Conservation (phyloP, 768 basidiomycete genomes). For the Auriscalpium vulgare region DNA sequence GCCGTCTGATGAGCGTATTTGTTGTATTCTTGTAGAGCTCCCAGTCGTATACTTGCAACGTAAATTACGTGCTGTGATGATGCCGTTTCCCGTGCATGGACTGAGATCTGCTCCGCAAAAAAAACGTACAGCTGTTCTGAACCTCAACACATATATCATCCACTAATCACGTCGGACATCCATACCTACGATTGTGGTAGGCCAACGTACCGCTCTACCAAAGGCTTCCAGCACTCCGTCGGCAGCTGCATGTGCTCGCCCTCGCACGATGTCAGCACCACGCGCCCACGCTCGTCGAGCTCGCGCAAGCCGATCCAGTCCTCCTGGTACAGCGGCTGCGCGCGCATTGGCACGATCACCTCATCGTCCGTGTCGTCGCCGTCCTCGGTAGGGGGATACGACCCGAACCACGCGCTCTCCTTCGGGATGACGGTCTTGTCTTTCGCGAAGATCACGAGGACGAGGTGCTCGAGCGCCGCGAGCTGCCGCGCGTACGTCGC, state of each 20-base stretch:
- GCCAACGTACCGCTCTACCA: conserved; percentile 24
- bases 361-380: conserved; percentile 19
- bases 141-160: too few relatives aligned
- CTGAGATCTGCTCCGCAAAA: too few relatives aligned
- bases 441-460: conserved; percentile 65
- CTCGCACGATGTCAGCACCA: conserved; percentile 55
- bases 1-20: too few relatives aligned
- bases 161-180: too few relatives aligned
- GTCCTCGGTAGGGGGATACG: conserved; percentile 40
- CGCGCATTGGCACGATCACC: conserved; percentile 59
- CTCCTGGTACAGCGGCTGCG: conserved; percentile 64
- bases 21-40: too few relatives aligned
- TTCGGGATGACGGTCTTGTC: conserved; percentile 79
- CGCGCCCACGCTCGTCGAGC: conserved; percentile 58
- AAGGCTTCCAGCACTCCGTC: conserved; percentile 24
- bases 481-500: conserved; percentile 53
- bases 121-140: too few relatives aligned
- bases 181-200: too few relatives aligned
- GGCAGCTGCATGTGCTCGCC: conserved; percentile 72
- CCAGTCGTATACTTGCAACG: too few relatives aligned
- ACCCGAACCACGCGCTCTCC: conserved; percentile 83
- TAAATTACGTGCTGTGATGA: too few relatives aligned
- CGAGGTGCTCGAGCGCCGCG: conserved; percentile 51
- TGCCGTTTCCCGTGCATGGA: too few relatives aligned
- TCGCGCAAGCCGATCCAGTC: conserved; percentile 76